A percentile compares a stretch with the other conserved stretches of the same genome.
These are phyloP conservation scores for Fomitopsis serialis DNA, from an alignment of 768 basidiomycete genomes.

Conservation along the genomic window DNA sequence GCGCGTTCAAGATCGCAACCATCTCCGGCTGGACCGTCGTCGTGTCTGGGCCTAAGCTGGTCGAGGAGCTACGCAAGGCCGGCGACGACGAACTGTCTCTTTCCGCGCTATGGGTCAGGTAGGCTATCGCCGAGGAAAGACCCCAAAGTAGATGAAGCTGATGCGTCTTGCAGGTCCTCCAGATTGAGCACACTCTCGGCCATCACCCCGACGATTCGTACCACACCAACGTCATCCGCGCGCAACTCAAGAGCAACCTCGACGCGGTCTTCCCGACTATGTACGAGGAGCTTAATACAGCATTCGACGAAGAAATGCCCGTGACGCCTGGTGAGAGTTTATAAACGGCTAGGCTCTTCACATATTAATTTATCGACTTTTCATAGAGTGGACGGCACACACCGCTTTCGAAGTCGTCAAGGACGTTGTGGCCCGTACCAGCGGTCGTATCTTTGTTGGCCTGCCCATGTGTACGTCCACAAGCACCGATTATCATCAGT, in stretches of 20 bases:
- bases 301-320: constrained; percentile 25
- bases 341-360: neutral
- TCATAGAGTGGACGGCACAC: constrained; percentile 34
- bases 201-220: constrained; percentile 10
- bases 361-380: constrained; percentile 28
- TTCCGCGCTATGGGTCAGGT: constrained; percentile 37
- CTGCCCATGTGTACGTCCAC: constrained; percentile 38
- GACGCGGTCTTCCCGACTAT: constrained; percentile 15
- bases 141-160: neutral
- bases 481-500: neutral
- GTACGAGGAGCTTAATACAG: constrained; percentile 18
- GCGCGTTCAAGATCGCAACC: constrained; percentile 37
- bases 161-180: constrained; percentile 15
- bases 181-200: constrained; percentile 32
- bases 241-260: constrained; percentile 24
- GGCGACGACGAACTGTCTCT: constrained; percentile 41
- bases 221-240: constrained; percentile 19
- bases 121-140: constrained; percentile 18
- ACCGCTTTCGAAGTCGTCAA: constrained; percentile 20
- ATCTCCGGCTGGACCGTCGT: constrained; percentile 43
- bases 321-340: constrained; percentile 10
- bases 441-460: constrained; percentile 45
- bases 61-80: constrained; percentile 47
- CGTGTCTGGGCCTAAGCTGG: constrained; percentile 33
- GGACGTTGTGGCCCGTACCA: constrained; percentile 34